These are phyloP conservation scores for Acanthamoeba healyi DNA, from an alignment of 208 protist species.

Conservation along the genomic window DNA sequence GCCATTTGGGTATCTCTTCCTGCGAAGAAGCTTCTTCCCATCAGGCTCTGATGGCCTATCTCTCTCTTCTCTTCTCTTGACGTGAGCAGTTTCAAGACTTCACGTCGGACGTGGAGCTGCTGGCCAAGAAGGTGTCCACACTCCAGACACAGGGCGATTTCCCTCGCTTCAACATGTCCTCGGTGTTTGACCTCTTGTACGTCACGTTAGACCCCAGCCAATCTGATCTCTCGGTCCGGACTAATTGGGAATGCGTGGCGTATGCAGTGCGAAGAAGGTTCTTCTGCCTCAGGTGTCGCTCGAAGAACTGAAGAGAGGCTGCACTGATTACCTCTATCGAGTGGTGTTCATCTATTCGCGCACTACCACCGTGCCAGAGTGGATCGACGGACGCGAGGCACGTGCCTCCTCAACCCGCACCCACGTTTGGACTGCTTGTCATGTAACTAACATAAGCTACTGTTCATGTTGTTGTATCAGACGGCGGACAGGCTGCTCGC, in stretches of 20 bases:
- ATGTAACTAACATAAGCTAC: neutral
- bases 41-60: neutral
- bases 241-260: neutral
- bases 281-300: neutral
- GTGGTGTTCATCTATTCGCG: slow-evolving; percentile 45
- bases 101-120: slow-evolving; percentile 55
- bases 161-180: slow-evolving; percentile 59
- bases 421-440: neutral
- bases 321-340: slow-evolving; percentile 5
- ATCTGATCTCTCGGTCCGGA: neutral
- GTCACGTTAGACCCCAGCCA: no score
- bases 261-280: slow-evolving; percentile 27
- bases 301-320: neutral
- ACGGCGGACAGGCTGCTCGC: neutral
- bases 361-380: neutral
- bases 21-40: neutral
- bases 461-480: neutral
- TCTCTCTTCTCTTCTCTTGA: neutral
- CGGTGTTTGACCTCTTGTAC: slow-evolving; percentile 55
- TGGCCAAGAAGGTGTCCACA: slow-evolving; percentile 42
- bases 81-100: slow-evolving; percentile 26
- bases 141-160: slow-evolving; percentile 48
- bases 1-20: slow-evolving; percentile 54
- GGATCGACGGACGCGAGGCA: slow-evolving; percentile 52
- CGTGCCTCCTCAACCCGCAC: neutral